Conservation (phyloP, 305 asterid genomes). For the Fraxinus velutina region DNA sequence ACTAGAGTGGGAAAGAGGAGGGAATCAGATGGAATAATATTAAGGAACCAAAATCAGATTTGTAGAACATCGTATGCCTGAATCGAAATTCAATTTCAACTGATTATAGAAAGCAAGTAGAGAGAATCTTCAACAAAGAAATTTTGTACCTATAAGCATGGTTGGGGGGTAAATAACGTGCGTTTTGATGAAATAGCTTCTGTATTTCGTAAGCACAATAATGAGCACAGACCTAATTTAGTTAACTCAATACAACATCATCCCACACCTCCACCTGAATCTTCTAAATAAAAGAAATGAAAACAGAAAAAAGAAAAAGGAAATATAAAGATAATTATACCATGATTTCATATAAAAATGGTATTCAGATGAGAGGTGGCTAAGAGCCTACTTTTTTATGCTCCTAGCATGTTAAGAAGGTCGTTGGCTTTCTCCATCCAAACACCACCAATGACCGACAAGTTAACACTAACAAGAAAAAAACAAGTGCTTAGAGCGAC, state of each 20-base stretch:
- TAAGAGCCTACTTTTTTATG: neutral
- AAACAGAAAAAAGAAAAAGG: neutral
- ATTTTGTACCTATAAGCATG: neutral
- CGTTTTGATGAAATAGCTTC: neutral
- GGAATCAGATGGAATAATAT: neutral
- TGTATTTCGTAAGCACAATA: neutral
- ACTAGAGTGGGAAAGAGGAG: neutral
- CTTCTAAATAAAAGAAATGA: neutral
- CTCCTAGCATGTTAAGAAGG: neutral
- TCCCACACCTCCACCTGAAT: neutral
- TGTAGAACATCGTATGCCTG: neutral
- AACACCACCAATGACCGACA: constrained; percentile 5
- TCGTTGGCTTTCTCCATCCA: neutral
- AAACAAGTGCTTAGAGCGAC: constrained; percentile 25
- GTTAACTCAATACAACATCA: neutral
- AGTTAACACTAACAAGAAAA: neutral
- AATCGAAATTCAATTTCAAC: neutral
- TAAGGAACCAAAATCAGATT: neutral
- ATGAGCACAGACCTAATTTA: neutral
- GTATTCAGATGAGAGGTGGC: neutral
- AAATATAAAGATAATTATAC: neutral
- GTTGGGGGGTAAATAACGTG: neutral
- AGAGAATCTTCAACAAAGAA: neutral
- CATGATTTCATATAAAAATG: neutral
- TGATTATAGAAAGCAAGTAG: neutral